Evolutionary conservation across 352 stramenopile species (phyloP).

Genomic region (Pythium guiyangense): DNA sequence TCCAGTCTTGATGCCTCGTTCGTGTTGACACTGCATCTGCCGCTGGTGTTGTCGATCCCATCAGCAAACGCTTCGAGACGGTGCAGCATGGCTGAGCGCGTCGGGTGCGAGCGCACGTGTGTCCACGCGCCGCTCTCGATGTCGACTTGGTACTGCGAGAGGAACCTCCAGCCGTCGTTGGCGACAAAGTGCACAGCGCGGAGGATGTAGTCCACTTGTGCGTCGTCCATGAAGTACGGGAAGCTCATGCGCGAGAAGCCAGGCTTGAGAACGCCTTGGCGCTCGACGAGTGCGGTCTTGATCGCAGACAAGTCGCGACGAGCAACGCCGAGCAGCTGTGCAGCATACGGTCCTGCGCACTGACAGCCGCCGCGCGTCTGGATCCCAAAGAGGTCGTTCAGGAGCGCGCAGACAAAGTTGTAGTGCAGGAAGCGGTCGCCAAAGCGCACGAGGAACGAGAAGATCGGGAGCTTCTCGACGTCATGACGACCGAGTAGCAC

Average conservation of each 20-base stretch:
- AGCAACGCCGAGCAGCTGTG: too few relatives aligned
- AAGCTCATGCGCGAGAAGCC: slow-evolving; percentile 94
- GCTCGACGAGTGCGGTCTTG: slow-evolving; percentile 85
- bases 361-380: too few relatives aligned
- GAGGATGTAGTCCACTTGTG: slow-evolving; percentile 93
- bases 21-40: neutral
- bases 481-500: slow-evolving; percentile 82
- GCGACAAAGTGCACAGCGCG: slow-evolving; percentile 92
- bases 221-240: slow-evolving; percentile 74
- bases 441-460: slow-evolving; percentile 93
- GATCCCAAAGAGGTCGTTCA: too few relatives aligned
- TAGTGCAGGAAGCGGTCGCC: slow-evolving; percentile 93
- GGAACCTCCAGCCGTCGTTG: slow-evolving; percentile 89
- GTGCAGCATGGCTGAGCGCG: too few relatives aligned
- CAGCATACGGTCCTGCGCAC: too few relatives aligned
- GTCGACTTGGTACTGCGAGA: slow-evolving; percentile 94
- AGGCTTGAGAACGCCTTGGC: slow-evolving; percentile 91
- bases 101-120: slow-evolving; percentile 59
- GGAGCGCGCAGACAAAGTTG: too few relatives aligned
- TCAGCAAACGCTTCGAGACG: too few relatives aligned
- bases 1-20: slow-evolving; percentile 12
- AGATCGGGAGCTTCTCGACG: slow-evolving; percentile 85
- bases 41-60: slow-evolving; percentile 6
- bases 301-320: slow-evolving; percentile 98
- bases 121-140: slow-evolving; percentile 93